These are phyloP conservation scores for Medicago lupulina DNA, from an alignment of 306 rosid genomes.

Conservation along the genomic window DNA sequence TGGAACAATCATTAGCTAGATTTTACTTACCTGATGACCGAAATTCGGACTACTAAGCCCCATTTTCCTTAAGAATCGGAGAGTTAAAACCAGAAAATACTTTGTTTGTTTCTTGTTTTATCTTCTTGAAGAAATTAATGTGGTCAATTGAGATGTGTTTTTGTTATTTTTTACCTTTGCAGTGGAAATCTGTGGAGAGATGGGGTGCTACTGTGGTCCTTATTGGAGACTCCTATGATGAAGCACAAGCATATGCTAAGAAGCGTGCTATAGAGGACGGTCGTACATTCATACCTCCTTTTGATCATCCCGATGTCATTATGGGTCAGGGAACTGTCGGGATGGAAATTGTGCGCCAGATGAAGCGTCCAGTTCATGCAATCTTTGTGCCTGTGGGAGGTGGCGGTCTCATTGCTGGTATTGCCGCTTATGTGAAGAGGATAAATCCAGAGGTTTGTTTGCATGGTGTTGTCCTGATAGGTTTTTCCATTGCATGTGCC, in stretches of 20 bases:
- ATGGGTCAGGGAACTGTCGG: constrained; percentile 96
- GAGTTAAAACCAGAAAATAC: not conserved
- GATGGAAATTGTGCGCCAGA: constrained; percentile 90
- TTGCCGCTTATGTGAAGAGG: constrained; percentile 96
- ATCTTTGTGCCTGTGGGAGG: constrained; percentile 98
- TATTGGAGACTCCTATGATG: constrained; percentile 90
- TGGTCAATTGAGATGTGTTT: constrained; percentile 8
- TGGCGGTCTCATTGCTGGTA: constrained; percentile 96
- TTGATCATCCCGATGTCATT: constrained; percentile 97
- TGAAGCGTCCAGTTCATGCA: constrained; percentile 69
- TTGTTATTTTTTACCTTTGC: constrained; percentile 27
- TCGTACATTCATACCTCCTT: constrained; percentile 83
- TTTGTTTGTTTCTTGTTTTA: not conserved
- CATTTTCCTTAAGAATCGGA: not conserved
- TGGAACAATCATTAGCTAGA: not conserved
- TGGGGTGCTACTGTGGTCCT: constrained; percentile 89
- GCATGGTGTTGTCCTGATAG: constrained; percentile 26
- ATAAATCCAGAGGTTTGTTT: constrained; percentile 79
- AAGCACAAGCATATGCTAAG: constrained; percentile 93
- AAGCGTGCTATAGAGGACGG: constrained; percentile 69
- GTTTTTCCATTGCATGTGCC: not conserved
- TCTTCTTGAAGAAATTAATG: not conserved
- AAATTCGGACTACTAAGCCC: not conserved
- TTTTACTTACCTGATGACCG: not conserved
- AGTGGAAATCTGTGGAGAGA: constrained; percentile 91